Percentiles rank a stretch among this genome's conserved stretches.
These are phyloP conservation scores for Phytopythium kandeliae DNA, from an alignment of 352 stramenopile species.

Conservation along the genomic window DNA sequence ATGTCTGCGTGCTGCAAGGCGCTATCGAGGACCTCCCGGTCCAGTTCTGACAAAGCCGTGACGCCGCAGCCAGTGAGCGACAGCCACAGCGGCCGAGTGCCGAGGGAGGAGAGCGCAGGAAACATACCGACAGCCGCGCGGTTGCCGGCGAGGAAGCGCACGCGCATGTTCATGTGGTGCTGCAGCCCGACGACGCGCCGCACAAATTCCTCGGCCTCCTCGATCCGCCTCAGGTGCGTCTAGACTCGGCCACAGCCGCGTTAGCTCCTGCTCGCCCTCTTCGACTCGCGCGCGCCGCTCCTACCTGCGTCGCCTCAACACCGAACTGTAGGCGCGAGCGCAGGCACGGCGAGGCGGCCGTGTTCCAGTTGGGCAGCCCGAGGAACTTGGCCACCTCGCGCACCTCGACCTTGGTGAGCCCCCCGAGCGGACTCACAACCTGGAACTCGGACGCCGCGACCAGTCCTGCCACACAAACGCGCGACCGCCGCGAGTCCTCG, in stretches of 20 bases:
- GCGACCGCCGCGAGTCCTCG: no score
- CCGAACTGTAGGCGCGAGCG: slow-evolving; percentile 93
- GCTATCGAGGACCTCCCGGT: slow-evolving; percentile 22
- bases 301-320: slow-evolving; percentile 86
- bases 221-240: slow-evolving; percentile 66
- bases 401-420: slow-evolving; percentile 89
- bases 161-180: slow-evolving; percentile 55
- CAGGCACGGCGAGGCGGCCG: slow-evolving; percentile 94
- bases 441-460: slow-evolving; percentile 91
- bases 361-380: slow-evolving; percentile 94
- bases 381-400: slow-evolving; percentile 85
- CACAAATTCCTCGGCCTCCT: slow-evolving; percentile 62
- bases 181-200: slow-evolving; percentile 34
- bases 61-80: not conserved
- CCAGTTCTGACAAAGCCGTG: slow-evolving; percentile 26
- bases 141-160: slow-evolving; percentile 70
- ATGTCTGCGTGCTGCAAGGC: slow-evolving; percentile 17
- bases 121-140: slow-evolving; percentile 58
- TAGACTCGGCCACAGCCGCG: slow-evolving; percentile 6
- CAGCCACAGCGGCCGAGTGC: not conserved
- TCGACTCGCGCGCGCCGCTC: slow-evolving; percentile 14
- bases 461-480: slow-evolving; percentile 55
- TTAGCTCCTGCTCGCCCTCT: not conserved
- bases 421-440: slow-evolving; percentile 88
- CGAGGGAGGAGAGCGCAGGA: not conserved